Conservation (phyloP, 805 yeast genomes). For the Candida krabiensis region DNA sequence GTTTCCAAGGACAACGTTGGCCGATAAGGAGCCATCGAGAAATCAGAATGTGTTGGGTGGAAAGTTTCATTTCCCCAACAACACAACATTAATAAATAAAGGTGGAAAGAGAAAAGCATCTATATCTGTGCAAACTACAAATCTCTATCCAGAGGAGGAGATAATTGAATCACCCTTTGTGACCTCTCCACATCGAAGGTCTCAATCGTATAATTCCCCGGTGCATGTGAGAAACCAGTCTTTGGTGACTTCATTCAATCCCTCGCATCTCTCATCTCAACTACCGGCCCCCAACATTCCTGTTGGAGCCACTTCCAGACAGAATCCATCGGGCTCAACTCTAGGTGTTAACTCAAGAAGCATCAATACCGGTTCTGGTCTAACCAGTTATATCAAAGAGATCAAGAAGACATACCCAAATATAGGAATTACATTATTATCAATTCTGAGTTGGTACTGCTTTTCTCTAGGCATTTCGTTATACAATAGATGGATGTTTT, state of each 20-base stretch:
- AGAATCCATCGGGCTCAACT: no score
- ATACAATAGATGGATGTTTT: conserved; percentile 98
- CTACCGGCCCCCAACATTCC: no score
- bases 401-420: conserved; percentile 27
- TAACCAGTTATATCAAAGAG: conserved; percentile 6
- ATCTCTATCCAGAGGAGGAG: conserved; percentile 2
- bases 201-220: conserved; percentile 16
- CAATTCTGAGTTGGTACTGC: conserved; percentile 55
- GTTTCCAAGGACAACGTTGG: not conserved
- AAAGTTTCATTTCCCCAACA: not conserved
- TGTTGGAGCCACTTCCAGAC: no score
- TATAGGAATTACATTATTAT: conserved; percentile 24
- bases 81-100: not conserved
- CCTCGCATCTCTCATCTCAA: not conserved
- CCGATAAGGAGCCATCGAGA: no score
- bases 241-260: not conserved
- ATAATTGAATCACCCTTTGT: conserved; percentile 9
- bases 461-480: conserved; percentile 69
- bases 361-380: no score
- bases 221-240: conserved; percentile 1
- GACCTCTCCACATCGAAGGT: conserved; percentile 12
- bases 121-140: conserved; percentile 6
- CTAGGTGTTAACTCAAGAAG: no score
- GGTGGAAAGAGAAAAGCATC: conserved; percentile 6
- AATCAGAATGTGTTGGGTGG: not conserved